Base-by-base conservation (phyloP, 108 stramenopile genomes). In the Conticribra weissflogii region DNA sequence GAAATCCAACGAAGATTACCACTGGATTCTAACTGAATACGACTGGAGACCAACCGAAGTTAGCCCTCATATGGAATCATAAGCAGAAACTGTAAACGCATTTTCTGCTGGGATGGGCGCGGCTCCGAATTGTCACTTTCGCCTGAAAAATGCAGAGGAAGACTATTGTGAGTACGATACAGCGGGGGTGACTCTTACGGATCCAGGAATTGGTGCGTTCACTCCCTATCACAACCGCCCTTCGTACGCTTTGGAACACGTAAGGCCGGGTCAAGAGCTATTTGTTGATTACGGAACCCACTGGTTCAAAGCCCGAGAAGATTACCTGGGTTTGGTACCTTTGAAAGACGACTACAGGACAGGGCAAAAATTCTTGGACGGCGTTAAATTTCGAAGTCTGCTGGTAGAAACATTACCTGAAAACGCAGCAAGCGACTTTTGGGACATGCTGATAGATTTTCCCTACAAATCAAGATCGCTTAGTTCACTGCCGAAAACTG, bases 201-300 rank as follows among this genome's bases (percentile, higher is more conserved):
- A 88, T 63, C 83, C 87, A 2, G 88, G 87, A 15, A 80, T 84
- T 9, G 87, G 87, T 24, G 87, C 89, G 0, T 88, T 88, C 52
- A 77, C 85, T 16, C 81, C 78, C 9, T 88, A 88, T 63, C 79
- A 90, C 68, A 71, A 71, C 62, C 60, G 72, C 54, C 63, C 32
- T 45, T 63, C 67, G 27, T 18, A 18, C 24, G 59, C 84, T 9
- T 23, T 59, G 1, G 50, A 45, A 22, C 48, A 57, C 17, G 65
- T 89, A 21, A 53, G 50, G 16, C 75, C 86, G 16, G 92, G 92
- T 15, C 54, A 63, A 12, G 92, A 93, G 71, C 78, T 93, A 17
- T 83, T 86, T 63, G 89, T 88, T 15, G 67, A 65, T 52, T 93
- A 93, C 63, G 92, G 92, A 14, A 57, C 68, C 1, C 25, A 72